Evolutionary conservation across 192 early-diverging fungal species (phyloP), one percentile per base, ranked within the genome.

Genomic region (Kappamyces sp.): DNA sequence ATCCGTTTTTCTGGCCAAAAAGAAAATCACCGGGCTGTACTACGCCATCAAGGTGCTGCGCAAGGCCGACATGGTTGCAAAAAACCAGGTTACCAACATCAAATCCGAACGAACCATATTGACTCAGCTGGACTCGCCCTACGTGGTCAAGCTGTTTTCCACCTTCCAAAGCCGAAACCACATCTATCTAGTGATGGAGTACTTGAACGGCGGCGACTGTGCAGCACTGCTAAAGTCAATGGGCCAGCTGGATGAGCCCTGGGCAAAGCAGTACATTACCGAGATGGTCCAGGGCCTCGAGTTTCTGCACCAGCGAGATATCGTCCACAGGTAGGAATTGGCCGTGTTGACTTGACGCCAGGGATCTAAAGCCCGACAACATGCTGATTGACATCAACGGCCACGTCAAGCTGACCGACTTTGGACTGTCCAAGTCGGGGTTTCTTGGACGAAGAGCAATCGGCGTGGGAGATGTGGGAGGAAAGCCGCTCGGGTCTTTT

Each of bases 21-120:
- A 91, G 62, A 74, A 84, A 15, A 68, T 84, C 1, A 93, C 90
- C 2, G 90, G 90, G 5, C 87, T 90, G 60, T 91, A 91, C 51
- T 90, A 73, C 72, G 90, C 90, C 0, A 90, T 93, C 72, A 93
- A 93, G 57, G 86, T 91, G 8, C 69, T 93, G 23, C 80, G 83
- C 31, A 93, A 93, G 53, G 79, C 84, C 1, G 90, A 93, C 55
- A 93, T 93, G 90, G 79, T 91, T 52, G 87, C 87, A 34, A 93
- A 93, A 70, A 93, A 93, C 61, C 90, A 93, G 69, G 90, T 91
- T 15, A 89, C 83, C 37, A 93, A 93, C 59, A 86, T 93, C 70
- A 89, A 90, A 62, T 84, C 90, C 0, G 90, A 93, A 60, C 72
- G 90, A n/a, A 84, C 90, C 81, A 91, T 93, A 63, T 72, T 93